Conservation (phyloP, 2,329 filamentous ascomycete species). For the Colletotrichum acutatum region DNA sequence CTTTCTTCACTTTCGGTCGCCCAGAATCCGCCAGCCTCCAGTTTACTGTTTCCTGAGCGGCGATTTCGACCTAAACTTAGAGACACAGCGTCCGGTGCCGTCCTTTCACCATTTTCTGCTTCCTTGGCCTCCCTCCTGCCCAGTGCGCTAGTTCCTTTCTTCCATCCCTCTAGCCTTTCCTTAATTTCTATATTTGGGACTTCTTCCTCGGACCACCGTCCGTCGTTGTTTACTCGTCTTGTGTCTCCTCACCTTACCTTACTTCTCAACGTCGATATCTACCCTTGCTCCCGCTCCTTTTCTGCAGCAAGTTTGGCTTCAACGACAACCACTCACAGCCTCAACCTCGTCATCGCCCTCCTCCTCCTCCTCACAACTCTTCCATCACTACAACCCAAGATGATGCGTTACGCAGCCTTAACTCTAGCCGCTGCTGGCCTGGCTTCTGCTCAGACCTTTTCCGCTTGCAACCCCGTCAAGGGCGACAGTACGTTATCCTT, state of each 20-base stretch:
- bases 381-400: not conserved
- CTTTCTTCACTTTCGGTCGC: not conserved
- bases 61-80: not conserved
- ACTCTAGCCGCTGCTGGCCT: conserved; percentile 28
- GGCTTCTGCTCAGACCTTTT: conserved; percentile 34
- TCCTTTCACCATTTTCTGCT: not conserved
- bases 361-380: not conserved
- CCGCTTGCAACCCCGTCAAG: conserved; percentile 35
- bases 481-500: conserved; percentile 26
- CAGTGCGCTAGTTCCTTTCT: not conserved
- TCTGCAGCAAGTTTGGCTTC: not conserved
- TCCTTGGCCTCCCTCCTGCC: not conserved
- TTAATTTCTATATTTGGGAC: conserved; percentile 23
- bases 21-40: conserved; percentile 15
- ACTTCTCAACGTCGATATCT: not conserved
- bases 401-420: conserved; percentile 27
- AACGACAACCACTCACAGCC: not conserved
- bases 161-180: not conserved
- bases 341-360: not conserved
- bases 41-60: not conserved
- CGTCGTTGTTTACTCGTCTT: not conserved
- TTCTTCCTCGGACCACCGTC: not conserved
- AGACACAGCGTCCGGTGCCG: not conserved
- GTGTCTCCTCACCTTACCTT: no score
- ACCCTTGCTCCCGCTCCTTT: not conserved